phyloP scores from a whole-genome alignment of 1,284 basidiomycete species.

The Puccinia horiana region DNA sequence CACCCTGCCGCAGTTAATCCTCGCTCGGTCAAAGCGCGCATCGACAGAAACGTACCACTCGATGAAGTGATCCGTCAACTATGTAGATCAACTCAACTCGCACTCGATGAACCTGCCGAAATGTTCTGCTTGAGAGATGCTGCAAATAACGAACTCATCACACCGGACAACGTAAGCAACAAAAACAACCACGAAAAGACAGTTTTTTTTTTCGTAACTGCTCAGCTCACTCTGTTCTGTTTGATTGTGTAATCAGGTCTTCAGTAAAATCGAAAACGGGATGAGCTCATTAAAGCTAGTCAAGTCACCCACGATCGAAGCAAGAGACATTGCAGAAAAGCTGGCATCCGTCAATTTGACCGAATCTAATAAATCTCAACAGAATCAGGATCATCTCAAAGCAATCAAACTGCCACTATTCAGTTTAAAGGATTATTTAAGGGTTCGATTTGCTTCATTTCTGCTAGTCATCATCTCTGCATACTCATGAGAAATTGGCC shows the following conservation, averaged over 20 bases:
- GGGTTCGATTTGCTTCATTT: conserved; percentile 32
- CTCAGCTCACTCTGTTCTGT: neutral
- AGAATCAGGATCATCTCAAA: conserved; percentile 63
- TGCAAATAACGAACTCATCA: conserved; percentile 83
- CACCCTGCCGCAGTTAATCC: neutral
- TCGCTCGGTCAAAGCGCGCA: conserved; percentile 54
- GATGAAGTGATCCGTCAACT: conserved; percentile 58
- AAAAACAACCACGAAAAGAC: neutral
- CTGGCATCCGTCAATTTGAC: conserved; percentile 62
- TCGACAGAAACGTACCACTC: conserved; percentile 56
- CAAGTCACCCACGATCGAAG: conserved; percentile 77
- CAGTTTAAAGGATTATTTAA: conserved; percentile 49
- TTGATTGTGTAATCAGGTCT: neutral
- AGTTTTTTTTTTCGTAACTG: neutral
- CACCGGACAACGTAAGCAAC: conserved; percentile 72
- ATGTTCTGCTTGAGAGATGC: conserved; percentile 79
- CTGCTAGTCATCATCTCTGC: neutral
- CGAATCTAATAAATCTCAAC: conserved; percentile 1
- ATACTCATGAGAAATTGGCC: conserved; percentile 64
- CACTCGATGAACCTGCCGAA: conserved; percentile 76
- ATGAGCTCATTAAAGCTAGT: conserved; percentile 66
- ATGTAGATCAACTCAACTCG: conserved; percentile 64
- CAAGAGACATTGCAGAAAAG: conserved; percentile 74
- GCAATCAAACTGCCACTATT: conserved; percentile 52
- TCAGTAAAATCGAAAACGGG: conserved; percentile 46